Evolutionary conservation across 345 rosid species (phyloP), one percentile per base, ranked within the genome.

Genomic region (Carallia pectinifolia): DNA sequence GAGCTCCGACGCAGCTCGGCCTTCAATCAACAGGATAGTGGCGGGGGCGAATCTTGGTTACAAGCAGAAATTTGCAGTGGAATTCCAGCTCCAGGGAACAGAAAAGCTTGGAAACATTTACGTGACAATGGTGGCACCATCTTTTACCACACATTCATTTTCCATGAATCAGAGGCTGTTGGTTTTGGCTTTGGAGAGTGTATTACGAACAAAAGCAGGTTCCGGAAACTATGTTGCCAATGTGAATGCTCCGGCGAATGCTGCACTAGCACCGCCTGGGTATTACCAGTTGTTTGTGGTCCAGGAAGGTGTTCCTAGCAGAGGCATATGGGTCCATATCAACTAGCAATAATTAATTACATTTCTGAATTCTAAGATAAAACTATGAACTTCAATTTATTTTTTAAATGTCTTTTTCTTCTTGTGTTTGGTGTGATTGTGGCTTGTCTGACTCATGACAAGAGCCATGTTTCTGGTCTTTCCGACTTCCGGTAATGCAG

Each of bases 121-220:
- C 58, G 83, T 82, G 58, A 82, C 84, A 10, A 76, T 85, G 80
- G 70, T 78, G 17, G 76, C 82, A 3, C 88, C 86, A 36, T 76
- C 86, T 19, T 85, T 85, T 69, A 82, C 80, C 2, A 82, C 88
- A 29, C 88, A 85, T 67, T 83, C 84, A 13, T 77, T 74, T 33
- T 73, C 86, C 18, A 82, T 80, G 88, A 81, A 77, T 31, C 86
- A 85, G 59, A 78, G 86, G 76, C 55, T 82, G 62, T 27, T 85
- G 64, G 69, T 74, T 58, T 44, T 82, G 56, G 65, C 59, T 16
- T 18, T 67, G 52, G 55, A 53, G 2, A 6, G 39, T 61, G 72
- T 27, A 7, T 47, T 48, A 9, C 58, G 16, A 40, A 62, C 16
- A 12, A 15, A 53, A 2, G 66, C 27, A 30, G 71, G 9, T 8